Conservation (phyloP, 108 stramenopile species). For the Licmophora abbreviata region DNA sequence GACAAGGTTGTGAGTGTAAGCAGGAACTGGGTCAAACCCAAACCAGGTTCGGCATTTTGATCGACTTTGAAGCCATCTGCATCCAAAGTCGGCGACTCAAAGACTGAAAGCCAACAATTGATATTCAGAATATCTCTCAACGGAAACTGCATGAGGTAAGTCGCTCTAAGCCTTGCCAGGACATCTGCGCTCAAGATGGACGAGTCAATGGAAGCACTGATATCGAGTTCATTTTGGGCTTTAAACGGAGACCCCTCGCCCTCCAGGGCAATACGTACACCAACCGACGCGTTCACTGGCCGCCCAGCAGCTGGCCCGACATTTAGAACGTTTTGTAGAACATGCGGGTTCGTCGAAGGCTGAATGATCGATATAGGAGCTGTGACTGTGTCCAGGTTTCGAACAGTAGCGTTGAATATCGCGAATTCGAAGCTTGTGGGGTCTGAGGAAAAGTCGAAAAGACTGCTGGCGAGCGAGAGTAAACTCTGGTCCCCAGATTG, state of each 20-base stretch:
- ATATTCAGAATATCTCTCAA: constrained; percentile 44
- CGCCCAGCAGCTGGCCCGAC: constrained; percentile 1
- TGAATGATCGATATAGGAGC: background rate
- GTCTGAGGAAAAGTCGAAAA: background rate
- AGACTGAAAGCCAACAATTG: constrained; percentile 53
- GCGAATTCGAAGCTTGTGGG: background rate
- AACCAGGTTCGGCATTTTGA: constrained; percentile 15
- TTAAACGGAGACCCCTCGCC: constrained; percentile 33
- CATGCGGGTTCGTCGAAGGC: background rate
- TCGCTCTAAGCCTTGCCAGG: constrained; percentile 31
- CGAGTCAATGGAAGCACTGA: background rate
- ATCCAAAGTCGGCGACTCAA: constrained; percentile 27
- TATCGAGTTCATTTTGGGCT: constrained; percentile 15
- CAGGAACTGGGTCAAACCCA: constrained; percentile 26
- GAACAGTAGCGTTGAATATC: background rate
- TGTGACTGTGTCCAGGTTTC: constrained; percentile 1
- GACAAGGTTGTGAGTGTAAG: constrained; percentile 28
- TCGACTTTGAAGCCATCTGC: constrained; percentile 12
- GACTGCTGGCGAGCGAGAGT: constrained; percentile 6
- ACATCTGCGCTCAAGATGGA: constrained; percentile 15
- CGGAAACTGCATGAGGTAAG: constrained; percentile 38
- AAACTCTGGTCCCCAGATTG: constrained; percentile 18
- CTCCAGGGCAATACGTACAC: constrained; percentile 19
- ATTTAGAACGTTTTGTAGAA: background rate
- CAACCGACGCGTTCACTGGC: background rate